Percentiles rank a stretch among this genome's conserved stretches.
Evolutionary conservation across 306 rosid species (phyloP).

Genomic region (Mucuna pruriens): DNA sequence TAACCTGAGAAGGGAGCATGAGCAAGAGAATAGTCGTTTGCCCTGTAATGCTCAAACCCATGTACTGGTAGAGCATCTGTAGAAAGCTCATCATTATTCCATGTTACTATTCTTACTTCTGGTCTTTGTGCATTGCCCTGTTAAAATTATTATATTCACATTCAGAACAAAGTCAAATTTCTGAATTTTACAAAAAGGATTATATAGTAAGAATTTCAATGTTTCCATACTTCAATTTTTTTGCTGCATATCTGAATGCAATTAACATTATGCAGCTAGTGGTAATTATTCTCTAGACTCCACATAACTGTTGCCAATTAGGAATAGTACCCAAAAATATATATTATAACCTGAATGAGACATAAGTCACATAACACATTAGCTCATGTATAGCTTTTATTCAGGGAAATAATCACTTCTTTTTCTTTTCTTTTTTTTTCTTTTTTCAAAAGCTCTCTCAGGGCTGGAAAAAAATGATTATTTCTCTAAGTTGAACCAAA

Average conservation of each 20-base stretch:
- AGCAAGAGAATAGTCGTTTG: slow-evolving; percentile 97
- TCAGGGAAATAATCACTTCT: neutral
- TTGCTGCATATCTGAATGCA: slow-evolving; percentile 24
- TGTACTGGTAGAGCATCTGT: slow-evolving; percentile 95
- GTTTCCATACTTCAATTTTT: neutral
- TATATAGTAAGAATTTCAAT: slow-evolving; percentile 24
- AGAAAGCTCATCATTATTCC: slow-evolving; percentile 95
- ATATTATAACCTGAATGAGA: slow-evolving; percentile 16
- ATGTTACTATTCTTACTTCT: slow-evolving; percentile 85
- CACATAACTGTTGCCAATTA: neutral
- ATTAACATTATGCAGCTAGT: slow-evolving; percentile 32
- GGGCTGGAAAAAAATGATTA: neutral
- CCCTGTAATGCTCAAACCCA: slow-evolving; percentile 98
- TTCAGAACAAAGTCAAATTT: slow-evolving; percentile 41
- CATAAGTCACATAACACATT: slow-evolving; percentile 26
- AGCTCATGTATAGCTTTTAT: neutral
- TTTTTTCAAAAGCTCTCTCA: neutral
- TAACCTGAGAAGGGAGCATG: slow-evolving; percentile 99
- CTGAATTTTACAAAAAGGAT: neutral
- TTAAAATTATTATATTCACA: slow-evolving; percentile 43
- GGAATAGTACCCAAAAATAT: neutral
- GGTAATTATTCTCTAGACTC: neutral
- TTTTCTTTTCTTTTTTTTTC: too few relatives aligned
- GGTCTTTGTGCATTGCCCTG: slow-evolving; percentile 99
- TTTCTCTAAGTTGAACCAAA: neutral